A percentile compares a stretch with the other conserved stretches of the same genome.
phyloP scores from a whole-genome alignment of 306 rosid species.

The Cucurbita ficifolia region DNA sequence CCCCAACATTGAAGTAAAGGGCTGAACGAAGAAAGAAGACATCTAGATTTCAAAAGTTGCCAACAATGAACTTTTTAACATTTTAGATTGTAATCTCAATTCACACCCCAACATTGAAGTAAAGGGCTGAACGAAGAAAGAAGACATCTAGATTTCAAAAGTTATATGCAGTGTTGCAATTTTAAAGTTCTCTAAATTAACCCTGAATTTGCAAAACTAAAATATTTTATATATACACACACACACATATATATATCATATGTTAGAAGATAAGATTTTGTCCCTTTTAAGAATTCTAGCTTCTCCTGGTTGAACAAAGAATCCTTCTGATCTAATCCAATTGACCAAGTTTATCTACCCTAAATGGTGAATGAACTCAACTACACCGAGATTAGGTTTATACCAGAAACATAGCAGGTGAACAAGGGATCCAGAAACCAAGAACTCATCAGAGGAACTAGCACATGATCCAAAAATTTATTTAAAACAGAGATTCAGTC shows the following conservation, averaged over 20 bases:
- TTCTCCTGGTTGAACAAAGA: neutral
- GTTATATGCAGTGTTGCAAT: neutral
- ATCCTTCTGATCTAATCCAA: neutral
- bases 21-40: neutral
- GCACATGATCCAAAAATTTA: neutral
- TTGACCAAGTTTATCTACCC: neutral
- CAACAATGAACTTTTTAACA: neutral
- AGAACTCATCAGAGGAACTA: neutral
- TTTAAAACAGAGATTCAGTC: neutral
- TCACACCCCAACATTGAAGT: neutral
- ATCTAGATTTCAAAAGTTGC: neutral
- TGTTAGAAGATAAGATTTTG: neutral
- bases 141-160: neutral
- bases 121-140: neutral
- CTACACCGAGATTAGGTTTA: neutral
- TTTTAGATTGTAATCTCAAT: neutral
- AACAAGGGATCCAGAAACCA: neutral
- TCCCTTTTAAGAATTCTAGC: neutral
- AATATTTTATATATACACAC: too few relatives aligned
- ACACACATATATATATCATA: too few relatives aligned
- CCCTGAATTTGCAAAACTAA: neutral
- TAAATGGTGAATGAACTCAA: neutral
- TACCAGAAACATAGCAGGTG: neutral
- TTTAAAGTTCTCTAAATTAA: neutral
- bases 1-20: neutral